A percentile compares a stretch with the other conserved stretches of the same genome.
Conservation (phyloP, 2,329 filamentous ascomycete species). For the Cyclaneusma minus region DNA sequence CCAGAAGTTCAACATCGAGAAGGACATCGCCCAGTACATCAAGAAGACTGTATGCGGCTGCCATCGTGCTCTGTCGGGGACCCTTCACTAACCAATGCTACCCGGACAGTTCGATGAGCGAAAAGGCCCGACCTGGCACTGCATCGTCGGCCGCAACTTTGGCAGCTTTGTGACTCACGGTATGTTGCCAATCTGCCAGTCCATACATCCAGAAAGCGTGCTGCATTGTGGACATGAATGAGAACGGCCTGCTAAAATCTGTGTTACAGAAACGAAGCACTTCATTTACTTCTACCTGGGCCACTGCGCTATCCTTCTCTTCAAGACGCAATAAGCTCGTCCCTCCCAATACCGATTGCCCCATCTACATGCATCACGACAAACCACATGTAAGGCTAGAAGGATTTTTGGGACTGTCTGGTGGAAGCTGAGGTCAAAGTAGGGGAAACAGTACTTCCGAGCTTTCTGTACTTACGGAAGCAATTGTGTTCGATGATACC, state of each 20-base stretch:
- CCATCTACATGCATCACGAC: no score
- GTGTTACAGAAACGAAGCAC: constrained; percentile 83
- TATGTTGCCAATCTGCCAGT: constrained; percentile 26
- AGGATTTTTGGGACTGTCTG: no score
- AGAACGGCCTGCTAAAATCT: neutral
- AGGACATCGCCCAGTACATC: constrained; percentile 93
- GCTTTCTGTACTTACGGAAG: no score
- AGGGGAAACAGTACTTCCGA: no score
- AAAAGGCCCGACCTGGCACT: constrained; percentile 98
- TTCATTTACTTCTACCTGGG: constrained; percentile 99
- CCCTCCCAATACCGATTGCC: neutral
- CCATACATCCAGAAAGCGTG: constrained; percentile 1
- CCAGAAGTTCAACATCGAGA: constrained; percentile 57
- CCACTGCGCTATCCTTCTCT: constrained; percentile 93
- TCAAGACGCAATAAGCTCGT: constrained; percentile 81
- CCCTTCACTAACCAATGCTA: neutral
- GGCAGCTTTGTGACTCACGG: constrained; percentile 97
- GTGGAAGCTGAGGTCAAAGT: no score
- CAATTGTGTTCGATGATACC: no score
- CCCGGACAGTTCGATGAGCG: constrained; percentile 71
- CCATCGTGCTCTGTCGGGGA: neutral
- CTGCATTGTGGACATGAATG: neutral
- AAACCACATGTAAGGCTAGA: no score
- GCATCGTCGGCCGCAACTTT: constrained; percentile 96
- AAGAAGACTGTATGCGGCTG: constrained; percentile 60